These are phyloP conservation scores for Millerago galiae DNA, from an alignment of 805 yeast genomes.

Conservation along the genomic window DNA sequence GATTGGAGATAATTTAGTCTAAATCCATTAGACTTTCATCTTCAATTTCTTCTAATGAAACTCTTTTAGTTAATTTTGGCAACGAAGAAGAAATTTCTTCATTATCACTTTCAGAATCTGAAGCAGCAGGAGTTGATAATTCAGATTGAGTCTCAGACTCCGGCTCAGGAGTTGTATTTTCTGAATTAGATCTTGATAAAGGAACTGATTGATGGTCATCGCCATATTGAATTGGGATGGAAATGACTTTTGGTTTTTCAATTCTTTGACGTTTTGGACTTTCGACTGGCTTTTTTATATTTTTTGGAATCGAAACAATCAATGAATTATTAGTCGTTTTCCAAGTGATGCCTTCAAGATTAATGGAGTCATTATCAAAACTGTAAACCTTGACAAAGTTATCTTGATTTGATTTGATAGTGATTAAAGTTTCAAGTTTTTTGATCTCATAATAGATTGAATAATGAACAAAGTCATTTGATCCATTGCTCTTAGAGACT, in stretches of 20 bases:
- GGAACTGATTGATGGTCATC: conserved; percentile 1
- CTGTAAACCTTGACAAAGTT: conserved; percentile 12
- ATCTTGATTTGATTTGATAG: conserved; percentile 13
- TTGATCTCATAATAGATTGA: conserved; percentile 11
- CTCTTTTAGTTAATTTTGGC: conserved; percentile 18
- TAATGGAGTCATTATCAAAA: conserved; percentile 11
- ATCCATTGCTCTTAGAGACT: conserved; percentile 10
- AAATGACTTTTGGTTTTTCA: conserved; percentile 7
- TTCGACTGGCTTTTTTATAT: background rate
- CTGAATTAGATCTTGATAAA: conserved; percentile 6
- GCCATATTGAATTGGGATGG: conserved; percentile 8
- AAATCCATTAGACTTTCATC: conserved; percentile 17
- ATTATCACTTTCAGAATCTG: conserved; percentile 4
- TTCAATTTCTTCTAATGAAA: conserved; percentile 19
- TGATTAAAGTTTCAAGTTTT: conserved; percentile 6
- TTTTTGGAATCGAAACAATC: conserved; percentile 16
- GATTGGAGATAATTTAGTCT: conserved; percentile 2
- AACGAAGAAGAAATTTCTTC: conserved; percentile 5
- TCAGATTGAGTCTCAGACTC: conserved; percentile 2
- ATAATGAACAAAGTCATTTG: conserved; percentile 13
- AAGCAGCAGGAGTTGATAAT: background rate
- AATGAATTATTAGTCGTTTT: conserved; percentile 6
- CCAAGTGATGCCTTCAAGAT: conserved; percentile 14
- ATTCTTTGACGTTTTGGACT: background rate
- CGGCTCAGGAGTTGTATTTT: background rate